Percentiles rank a stretch among this genome's conserved stretches.
Conservation (phyloP, 1,284 basidiomycete species). For the Sporisorium iseilematis-ciliati region DNA sequence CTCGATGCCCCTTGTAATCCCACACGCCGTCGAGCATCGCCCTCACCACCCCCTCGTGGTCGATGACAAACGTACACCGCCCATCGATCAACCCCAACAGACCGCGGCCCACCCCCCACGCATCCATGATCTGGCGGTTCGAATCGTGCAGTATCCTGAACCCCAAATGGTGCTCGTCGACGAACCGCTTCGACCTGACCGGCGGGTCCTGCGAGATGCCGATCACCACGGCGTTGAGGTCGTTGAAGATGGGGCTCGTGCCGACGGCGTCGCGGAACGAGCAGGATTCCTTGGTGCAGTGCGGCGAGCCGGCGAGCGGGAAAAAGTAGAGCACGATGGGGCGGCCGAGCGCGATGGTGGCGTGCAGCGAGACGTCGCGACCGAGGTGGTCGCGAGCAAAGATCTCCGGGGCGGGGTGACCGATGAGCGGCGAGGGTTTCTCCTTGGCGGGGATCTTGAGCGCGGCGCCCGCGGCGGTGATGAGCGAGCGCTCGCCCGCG, state of each 20-base stretch:
- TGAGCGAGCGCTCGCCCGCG: conserved; percentile 41
- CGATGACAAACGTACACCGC: conserved; percentile 60
- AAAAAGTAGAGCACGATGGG: conserved; percentile 64
- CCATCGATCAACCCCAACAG: conserved; percentile 55
- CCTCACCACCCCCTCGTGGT: conserved; percentile 58
- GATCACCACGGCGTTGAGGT: conserved; percentile 63
- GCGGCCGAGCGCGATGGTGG: conserved; percentile 57
- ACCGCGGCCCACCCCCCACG: conserved; percentile 48
- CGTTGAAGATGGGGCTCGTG: conserved; percentile 56
- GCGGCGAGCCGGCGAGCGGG: conserved; percentile 63
- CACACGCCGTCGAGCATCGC: conserved; percentile 59
- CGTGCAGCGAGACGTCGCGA: conserved; percentile 53
- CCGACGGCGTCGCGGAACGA: conserved; percentile 60
- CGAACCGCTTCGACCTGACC: conserved; percentile 39
- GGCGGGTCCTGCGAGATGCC: conserved; percentile 61
- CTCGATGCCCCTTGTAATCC: conserved; percentile 54
- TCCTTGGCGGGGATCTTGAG: conserved; percentile 55
- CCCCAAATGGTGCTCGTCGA: conserved; percentile 55
- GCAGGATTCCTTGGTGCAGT: conserved; percentile 59
- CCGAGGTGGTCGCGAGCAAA: conserved; percentile 55
- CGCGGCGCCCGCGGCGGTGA: conserved; percentile 42
- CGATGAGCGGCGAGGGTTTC: conserved; percentile 46
- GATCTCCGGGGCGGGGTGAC: conserved; percentile 58
- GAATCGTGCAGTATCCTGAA: conserved; percentile 57
- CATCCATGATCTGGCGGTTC: conserved; percentile 48